Base-by-base conservation (phyloP, 257 asterid genomes). In the Solanum tarapatanum region DNA sequence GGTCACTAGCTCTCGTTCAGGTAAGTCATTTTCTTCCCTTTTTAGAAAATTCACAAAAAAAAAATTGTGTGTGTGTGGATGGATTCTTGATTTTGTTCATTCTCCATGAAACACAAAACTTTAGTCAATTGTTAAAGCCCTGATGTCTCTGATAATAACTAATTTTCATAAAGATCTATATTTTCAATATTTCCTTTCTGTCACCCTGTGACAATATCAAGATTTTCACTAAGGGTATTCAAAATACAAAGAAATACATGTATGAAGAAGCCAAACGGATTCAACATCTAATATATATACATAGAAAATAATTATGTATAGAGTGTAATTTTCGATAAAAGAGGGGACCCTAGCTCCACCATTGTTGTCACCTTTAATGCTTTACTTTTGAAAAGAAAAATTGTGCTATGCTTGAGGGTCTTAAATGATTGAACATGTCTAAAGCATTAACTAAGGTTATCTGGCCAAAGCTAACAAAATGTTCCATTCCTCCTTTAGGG, bases 1-100 rank as follows among this genome's bases (percentile, higher is more conserved):
- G 30, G 72, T 39, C 12, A 21, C 87, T 19, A 73, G 60, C 68
- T 89, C 92, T 68, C 51, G 12, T 30, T 91, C 93, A 84, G 94
- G 94, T 86, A 88, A 86, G 86, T 68, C 43, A 74, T 37, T 32
- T 36, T 17, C 68, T 8, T 23, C 55, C 30, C 30, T 68, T 12
- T 60, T 73, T 32, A 75, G 82, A 74, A 74, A 75, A 75, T 23
- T 75, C 83, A 37, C 26, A 17, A 6, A 51, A 51, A 16, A 6
- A 17, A 51, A 33, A 1, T 51, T 48, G 7, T 14, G 60, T 16
- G 60, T 51, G 62, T 16, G 60, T 16, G 26, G 48, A 11, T 74
- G 19, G 17, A 19, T 55, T 76, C 77, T 12, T 28, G 9, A 21
- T 10, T 45, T 45, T 30, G 43, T 58, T n/a, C 43, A 2, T 69